These are phyloP conservation scores for Mortierella sp. DNA, from an alignment of 371 early-diverging fungal species.

Conservation along the genomic window DNA sequence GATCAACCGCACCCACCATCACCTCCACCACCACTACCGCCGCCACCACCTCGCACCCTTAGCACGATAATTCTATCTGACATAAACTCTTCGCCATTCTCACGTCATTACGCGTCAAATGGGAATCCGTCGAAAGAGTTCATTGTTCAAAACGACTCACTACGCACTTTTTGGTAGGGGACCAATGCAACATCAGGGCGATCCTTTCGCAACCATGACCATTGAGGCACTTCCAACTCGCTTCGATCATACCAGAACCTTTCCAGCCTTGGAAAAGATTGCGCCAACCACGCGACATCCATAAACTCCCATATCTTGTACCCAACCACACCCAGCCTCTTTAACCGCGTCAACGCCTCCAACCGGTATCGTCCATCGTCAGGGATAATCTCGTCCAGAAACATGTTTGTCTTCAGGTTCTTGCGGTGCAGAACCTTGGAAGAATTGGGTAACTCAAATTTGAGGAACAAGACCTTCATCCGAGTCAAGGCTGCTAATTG, in stretches of 20 bases:
- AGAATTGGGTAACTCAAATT: not conserved
- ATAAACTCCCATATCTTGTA: not conserved
- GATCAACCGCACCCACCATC: not conserved
- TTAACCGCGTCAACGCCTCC: not conserved
- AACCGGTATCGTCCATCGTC: not conserved
- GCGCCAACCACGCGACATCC: not conserved
- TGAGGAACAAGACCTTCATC: not conserved
- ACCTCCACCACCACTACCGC: not conserved
- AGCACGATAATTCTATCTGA: not conserved
- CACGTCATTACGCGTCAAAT: not conserved
- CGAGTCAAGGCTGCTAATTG: not conserved
- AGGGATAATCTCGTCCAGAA: not conserved
- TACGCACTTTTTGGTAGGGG: not conserved
- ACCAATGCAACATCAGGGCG: not conserved
- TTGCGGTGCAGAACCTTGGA: not conserved
- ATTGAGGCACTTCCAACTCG: not conserved
- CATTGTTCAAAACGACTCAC: not conserved
- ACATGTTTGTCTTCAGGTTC: not conserved
- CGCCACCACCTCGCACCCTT: not conserved
- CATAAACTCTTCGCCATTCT: not conserved
- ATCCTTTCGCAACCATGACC: not conserved
- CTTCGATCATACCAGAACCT: not conserved
- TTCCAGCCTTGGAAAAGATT: not conserved
- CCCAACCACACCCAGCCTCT: not conserved
- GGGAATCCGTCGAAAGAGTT: no score